These are phyloP conservation scores for Zangia roseola DNA, from an alignment of 768 basidiomycete genomes.

Conservation along the genomic window DNA sequence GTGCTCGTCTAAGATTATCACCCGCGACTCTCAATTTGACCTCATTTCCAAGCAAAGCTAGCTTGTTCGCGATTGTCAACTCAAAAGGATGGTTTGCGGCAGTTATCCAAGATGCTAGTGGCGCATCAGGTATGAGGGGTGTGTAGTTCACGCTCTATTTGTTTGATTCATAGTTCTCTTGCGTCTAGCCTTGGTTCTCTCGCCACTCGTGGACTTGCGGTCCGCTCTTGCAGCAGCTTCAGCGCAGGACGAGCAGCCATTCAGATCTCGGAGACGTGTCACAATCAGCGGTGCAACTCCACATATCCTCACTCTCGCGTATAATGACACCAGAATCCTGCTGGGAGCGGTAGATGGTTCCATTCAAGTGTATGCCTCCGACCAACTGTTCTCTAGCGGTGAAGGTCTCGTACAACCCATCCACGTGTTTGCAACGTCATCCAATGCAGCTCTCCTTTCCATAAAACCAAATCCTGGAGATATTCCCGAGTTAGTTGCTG, in stretches of 20 bases:
- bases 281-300: conserved; percentile 46
- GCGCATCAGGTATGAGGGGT: conserved; percentile 37
- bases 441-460: conserved; percentile 47
- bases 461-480: conserved; percentile 64
- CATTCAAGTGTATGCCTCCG: conserved; percentile 58
- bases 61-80: conserved; percentile 59
- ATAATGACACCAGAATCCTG: conserved; percentile 57
- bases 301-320: conserved; percentile 54
- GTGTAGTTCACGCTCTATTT: not conserved
- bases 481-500: conserved; percentile 57
- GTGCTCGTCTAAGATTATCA: conserved; percentile 64
- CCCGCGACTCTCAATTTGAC: conserved; percentile 45
- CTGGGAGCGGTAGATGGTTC: conserved; percentile 60
- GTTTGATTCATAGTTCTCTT: not conserved
- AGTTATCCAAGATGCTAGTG: conserved; percentile 37
- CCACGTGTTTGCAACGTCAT: conserved; percentile 45
- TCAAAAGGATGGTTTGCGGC: conserved; percentile 71
- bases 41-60: conserved; percentile 42
- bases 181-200: conserved; percentile 54
- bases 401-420: conserved; percentile 44
- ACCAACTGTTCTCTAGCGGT: conserved; percentile 47
- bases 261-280: conserved; percentile 53
- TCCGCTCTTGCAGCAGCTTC: conserved; percentile 46
- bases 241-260: conserved; percentile 38
- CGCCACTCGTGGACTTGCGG: conserved; percentile 61